These are phyloP conservation scores for Pythium phragmiticola DNA, from an alignment of 352 stramenopile genomes.

Conservation along the genomic window DNA sequence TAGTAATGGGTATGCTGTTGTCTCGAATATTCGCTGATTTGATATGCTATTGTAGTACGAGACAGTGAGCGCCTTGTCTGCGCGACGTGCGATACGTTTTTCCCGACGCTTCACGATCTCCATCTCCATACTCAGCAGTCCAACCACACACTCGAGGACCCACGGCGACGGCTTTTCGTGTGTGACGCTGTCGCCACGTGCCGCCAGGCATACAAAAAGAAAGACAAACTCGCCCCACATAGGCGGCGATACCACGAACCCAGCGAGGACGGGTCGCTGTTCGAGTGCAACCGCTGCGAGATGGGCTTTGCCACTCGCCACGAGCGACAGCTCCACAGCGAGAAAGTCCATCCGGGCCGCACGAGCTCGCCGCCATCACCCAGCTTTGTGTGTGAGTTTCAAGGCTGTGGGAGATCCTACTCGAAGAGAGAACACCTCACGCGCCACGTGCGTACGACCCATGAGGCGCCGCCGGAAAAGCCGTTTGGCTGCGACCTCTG, in stretches of 20 bases:
- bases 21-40: background rate
- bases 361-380: slow-evolving; percentile 22
- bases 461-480: slow-evolving; percentile 39
- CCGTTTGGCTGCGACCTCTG: slow-evolving; percentile 60
- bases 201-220: slow-evolving; percentile 23
- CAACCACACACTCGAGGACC: background rate
- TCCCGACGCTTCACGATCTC: slow-evolving; percentile 20
- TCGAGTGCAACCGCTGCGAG: slow-evolving; percentile 26
- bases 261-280: slow-evolving; percentile 3
- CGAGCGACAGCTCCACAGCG: slow-evolving; percentile 31
- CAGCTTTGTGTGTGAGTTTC: slow-evolving; percentile 40
- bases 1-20: background rate
- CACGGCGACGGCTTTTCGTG: slow-evolving; percentile 6
- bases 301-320: slow-evolving; percentile 25
- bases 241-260: slow-evolving; percentile 19
- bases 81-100: slow-evolving; percentile 8
- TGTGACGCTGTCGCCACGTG: slow-evolving; percentile 18
- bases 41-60: slow-evolving; percentile 5
- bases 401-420: slow-evolving; percentile 54
- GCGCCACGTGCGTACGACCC: slow-evolving; percentile 48
- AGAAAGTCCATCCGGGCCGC: slow-evolving; percentile 12
- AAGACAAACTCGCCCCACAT: slow-evolving; percentile 31
- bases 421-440: slow-evolving; percentile 64
- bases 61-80: slow-evolving; percentile 12
- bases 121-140: background rate